These are phyloP conservation scores for Backusella tuberculispora DNA, from an alignment of 192 early-diverging fungal genomes.

Conservation along the genomic window DNA sequence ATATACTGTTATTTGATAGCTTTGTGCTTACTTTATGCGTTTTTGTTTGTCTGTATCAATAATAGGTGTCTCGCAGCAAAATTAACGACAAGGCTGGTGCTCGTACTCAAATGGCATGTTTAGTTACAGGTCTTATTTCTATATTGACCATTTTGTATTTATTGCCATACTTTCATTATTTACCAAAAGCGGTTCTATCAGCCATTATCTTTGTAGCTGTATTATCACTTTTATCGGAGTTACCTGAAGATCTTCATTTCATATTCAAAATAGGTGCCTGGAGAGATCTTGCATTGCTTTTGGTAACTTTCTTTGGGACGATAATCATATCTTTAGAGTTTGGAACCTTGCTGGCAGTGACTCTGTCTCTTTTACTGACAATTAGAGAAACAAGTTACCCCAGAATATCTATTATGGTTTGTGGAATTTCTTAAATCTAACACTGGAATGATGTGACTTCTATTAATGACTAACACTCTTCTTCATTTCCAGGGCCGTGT, in stretches of 20 bases:
- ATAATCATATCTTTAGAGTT: slow-evolving; percentile 87
- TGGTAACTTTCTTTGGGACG: slow-evolving; percentile 87
- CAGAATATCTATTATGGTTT: slow-evolving; percentile 70
- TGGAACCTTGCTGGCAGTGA: slow-evolving; percentile 89
- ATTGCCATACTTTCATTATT: slow-evolving; percentile 59
- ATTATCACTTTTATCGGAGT: slow-evolving; percentile 71
- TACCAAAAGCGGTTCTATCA: slow-evolving; percentile 45
- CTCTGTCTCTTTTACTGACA: slow-evolving; percentile 84
- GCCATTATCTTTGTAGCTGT: slow-evolving; percentile 86
- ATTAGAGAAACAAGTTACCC: slow-evolving; percentile 89
- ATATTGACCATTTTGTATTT: slow-evolving; percentile 77
- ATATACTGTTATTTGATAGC: background rate
- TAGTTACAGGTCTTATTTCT: slow-evolving; percentile 78
- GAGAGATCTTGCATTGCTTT: slow-evolving; percentile 81
- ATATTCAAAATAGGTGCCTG: slow-evolving; percentile 76
- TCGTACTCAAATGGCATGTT: slow-evolving; percentile 83
- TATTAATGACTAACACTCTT: slow-evolving; percentile 10
- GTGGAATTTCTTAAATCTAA: slow-evolving; percentile 26
- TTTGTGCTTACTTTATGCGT: background rate
- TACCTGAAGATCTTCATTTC: slow-evolving; percentile 77
- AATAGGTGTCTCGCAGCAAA: slow-evolving; percentile 80
- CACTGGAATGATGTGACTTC: background rate
- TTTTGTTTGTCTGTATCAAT: background rate
- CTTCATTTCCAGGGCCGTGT: slow-evolving; percentile 46
- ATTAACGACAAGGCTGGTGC: slow-evolving; percentile 91